These are phyloP conservation scores for Stylosanthes scabra DNA, from an alignment of 331 rosid genomes.

Conservation along the genomic window DNA sequence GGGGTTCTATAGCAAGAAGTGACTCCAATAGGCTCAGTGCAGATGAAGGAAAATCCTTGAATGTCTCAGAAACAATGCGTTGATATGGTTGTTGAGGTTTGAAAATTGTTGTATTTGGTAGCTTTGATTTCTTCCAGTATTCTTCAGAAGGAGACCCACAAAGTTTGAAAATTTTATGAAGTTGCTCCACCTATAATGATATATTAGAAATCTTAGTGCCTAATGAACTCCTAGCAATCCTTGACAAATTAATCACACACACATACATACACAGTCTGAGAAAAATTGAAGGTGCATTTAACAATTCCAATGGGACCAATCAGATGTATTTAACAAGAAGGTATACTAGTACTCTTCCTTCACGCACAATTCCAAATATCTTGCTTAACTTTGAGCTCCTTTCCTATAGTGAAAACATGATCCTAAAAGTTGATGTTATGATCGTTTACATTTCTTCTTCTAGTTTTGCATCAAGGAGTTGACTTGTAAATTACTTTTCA, in stretches of 20 bases:
- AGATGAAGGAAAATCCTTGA: constrained; percentile 69
- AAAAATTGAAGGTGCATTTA: neutral
- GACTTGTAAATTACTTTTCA: constrained; percentile 30
- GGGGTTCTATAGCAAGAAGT: constrained; percentile 85
- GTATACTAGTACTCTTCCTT: constrained; percentile 10
- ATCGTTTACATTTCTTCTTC: neutral
- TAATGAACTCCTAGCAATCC: constrained; percentile 28
- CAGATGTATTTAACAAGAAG: constrained; percentile 13
- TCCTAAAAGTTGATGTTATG: no score
- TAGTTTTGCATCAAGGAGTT: constrained; percentile 15
- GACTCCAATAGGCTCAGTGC: constrained; percentile 70
- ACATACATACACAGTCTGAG: neutral
- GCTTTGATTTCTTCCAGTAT: constrained; percentile 85
- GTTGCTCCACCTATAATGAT: constrained; percentile 79
- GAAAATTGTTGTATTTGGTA: constrained; percentile 86
- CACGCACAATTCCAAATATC: constrained; percentile 7
- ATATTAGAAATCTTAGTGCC: constrained; percentile 26
- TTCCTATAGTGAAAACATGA: constrained; percentile 1
- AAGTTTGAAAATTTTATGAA: constrained; percentile 91
- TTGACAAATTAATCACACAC: constrained; percentile 7
- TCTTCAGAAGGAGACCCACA: constrained; percentile 97
- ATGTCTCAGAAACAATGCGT: constrained; percentile 71
- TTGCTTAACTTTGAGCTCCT: constrained; percentile 21
- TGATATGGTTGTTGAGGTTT: constrained; percentile 87
- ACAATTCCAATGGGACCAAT: constrained; percentile 11